These are phyloP conservation scores for Exidia glandulosa DNA, from an alignment of 768 basidiomycete species.

Conservation along the genomic window DNA sequence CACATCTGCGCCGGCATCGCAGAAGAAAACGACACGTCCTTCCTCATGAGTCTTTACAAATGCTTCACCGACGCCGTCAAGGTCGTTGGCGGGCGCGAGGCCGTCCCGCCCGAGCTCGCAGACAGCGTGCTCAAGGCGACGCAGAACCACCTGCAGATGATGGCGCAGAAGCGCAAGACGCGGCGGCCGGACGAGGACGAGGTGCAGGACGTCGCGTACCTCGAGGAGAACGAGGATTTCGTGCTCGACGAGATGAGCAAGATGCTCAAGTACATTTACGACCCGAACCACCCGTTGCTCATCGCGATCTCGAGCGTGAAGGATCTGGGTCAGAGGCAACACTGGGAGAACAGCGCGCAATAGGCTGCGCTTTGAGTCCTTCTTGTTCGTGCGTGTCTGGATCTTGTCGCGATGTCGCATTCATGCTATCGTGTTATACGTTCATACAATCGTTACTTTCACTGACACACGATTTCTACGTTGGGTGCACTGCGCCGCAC, in stretches of 20 bases:
- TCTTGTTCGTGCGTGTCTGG: no score
- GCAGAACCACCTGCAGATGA: slow-evolving; percentile 52
- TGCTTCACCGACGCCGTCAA: slow-evolving; percentile 52
- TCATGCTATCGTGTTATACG: no score
- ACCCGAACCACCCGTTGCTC: slow-evolving; percentile 50
- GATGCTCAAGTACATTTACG: slow-evolving; percentile 39
- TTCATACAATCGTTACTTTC: no score
- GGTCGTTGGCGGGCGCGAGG: slow-evolving; percentile 43
- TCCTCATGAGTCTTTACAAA: slow-evolving; percentile 67
- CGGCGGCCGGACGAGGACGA: slow-evolving; percentile 42
- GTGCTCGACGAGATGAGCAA: slow-evolving; percentile 71
- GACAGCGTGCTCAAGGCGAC: slow-evolving; percentile 54
- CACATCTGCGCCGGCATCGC: slow-evolving; percentile 53
- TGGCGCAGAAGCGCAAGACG: slow-evolving; percentile 58
- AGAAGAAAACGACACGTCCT: slow-evolving; percentile 63
- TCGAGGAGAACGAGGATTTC: slow-evolving; percentile 79
- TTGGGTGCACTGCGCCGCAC: no score
- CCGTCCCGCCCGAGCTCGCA: slow-evolving; percentile 43
- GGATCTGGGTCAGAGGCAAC: slow-evolving; percentile 42
- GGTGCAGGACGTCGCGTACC: slow-evolving; percentile 53
- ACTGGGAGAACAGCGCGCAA: no score
- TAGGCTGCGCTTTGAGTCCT: no score
- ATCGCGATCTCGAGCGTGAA: slow-evolving; percentile 62
- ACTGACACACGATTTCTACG: no score
- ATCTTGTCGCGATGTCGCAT: no score